Base-by-base conservation (phyloP, 2,329 filamentous ascomycete species). In the Pseudogymnoascus sp. region DNA sequence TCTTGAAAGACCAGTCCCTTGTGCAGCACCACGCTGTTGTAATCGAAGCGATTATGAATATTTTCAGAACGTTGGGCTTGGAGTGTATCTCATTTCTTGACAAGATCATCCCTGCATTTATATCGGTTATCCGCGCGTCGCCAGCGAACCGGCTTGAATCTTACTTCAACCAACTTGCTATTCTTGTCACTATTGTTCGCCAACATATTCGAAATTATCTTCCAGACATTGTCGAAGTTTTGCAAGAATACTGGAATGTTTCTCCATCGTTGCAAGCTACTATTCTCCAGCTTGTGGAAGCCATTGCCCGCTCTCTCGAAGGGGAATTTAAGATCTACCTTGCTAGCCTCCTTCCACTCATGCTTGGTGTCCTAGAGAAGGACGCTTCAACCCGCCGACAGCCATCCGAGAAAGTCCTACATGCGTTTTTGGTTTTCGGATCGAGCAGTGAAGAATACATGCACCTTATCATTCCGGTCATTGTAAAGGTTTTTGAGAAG, bases 311-410 rank as follows among this genome's bases (percentile, higher is more conserved):
- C 64, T 96, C 94, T 0, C 78, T 99, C 1, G 94, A 99, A 71
- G 94, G 94, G 66, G 94, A 99, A 72, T 99, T 99, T 80, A 96
- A 97, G 74, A 89, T 96, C 45, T 97, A 97, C 70, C 79, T 99
- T 9, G 94, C 94, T 4, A 86, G 88, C 10, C 79, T 99, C 13
- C 81, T 99, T 2, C 95, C 94, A 0, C 80, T 96, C 60, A 97
- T 99, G 93, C 86, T 99, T 1, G 89, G 91, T 25, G 90, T 96
- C 2, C 82, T 99, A 15, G 93, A 99, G 67, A 89, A 92, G 66
- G 94, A 99, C 71, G 81, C 79, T 7, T 88, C 88, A 1, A 78
- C 82, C 1, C 88, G 90, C 70, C 83, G 91, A n/a, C 82, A 85
- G 12, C 88, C 92, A 2, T 96, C 92, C 0, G 92, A 97, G 72